Conservation (phyloP, 768 basidiomycete genomes). For the Pulveroboletus sp. region DNA sequence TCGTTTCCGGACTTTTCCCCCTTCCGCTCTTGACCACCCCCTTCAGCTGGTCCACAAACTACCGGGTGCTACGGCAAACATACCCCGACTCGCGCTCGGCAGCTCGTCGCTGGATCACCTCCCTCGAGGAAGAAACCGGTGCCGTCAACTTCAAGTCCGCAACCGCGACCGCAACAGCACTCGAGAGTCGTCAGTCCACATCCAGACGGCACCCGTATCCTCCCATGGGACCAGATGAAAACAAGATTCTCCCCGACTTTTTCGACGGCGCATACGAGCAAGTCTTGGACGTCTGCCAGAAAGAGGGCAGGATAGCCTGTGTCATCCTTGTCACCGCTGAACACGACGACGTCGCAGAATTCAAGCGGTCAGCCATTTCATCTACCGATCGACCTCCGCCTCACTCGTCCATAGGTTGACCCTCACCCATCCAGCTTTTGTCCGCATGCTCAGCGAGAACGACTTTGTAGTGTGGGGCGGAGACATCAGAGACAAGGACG, state of each 20-base stretch:
- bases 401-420: slow-evolving; percentile 48
- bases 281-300: slow-evolving; percentile 65
- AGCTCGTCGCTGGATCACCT: slow-evolving; percentile 71
- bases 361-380: slow-evolving; percentile 61
- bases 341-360: slow-evolving; percentile 84
- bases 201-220: slow-evolving; percentile 31
- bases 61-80: slow-evolving; percentile 37
- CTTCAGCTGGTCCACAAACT: slow-evolving; percentile 42
- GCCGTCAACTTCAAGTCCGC: slow-evolving; percentile 53
- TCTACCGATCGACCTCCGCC: neutral
- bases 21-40: slow-evolving; percentile 60
- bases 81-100: slow-evolving; percentile 46
- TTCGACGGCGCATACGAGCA: slow-evolving; percentile 77
- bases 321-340: slow-evolving; percentile 83
- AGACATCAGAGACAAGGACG: slow-evolving; percentile 78
- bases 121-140: slow-evolving; percentile 83
- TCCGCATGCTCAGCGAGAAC: slow-evolving; percentile 66
- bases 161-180: slow-evolving; percentile 35
- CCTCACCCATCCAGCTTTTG: slow-evolving; percentile 67
- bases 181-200: slow-evolving; percentile 44
- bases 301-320: slow-evolving; percentile 70
- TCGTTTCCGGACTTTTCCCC: slow-evolving; percentile 62
- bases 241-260: slow-evolving; percentile 74
- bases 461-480: slow-evolving; percentile 88
- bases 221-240: slow-evolving; percentile 31